Evolutionary conservation across 2,329 filamentous ascomycete genomes (phyloP).

Genomic region (Colletotrichum musicola): DNA sequence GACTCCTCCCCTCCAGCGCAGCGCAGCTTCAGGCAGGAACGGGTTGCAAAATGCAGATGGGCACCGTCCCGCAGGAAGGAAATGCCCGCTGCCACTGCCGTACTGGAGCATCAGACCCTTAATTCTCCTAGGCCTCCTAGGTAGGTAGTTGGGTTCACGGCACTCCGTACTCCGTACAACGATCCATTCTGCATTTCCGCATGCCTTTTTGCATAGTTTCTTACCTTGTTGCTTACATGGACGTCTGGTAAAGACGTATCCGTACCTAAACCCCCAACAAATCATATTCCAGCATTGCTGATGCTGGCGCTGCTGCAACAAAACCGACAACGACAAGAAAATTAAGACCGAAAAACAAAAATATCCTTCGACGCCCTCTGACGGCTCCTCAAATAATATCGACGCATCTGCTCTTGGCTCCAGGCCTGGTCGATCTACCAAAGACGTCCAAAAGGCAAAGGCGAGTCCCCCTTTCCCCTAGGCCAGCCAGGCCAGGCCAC

Average conservation of each 20-base stretch:
- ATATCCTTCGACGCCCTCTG: constrained; percentile 11
- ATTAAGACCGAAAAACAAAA: constrained; percentile 4
- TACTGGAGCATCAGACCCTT: constrained; percentile 8
- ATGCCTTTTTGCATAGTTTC: neutral
- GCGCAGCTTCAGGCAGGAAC: too few relatives aligned
- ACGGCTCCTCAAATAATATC: constrained; percentile 20
- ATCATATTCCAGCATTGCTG: too few relatives aligned
- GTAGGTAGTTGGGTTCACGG: too few relatives aligned
- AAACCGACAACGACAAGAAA: constrained; percentile 3
- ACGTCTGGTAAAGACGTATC: too few relatives aligned
- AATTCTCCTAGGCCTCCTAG: constrained; percentile 9
- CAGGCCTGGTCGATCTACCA: constrained; percentile 29
- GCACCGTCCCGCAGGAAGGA: neutral
- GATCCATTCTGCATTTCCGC: constrained; percentile 3
- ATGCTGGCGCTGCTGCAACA: neutral
- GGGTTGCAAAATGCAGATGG: neutral
- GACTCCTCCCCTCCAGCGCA: constrained; percentile 14
- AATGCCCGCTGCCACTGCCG: neutral
- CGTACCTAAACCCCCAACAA: too few relatives aligned
- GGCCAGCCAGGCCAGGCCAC: constrained; percentile 13
- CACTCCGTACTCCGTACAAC: neutral
- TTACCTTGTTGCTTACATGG: too few relatives aligned
- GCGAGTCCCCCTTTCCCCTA: constrained; percentile 33
- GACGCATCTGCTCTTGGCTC: constrained; percentile 28
- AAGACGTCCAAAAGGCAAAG: constrained; percentile 12